phyloP scores from a whole-genome alignment of 2,329 filamentous ascomycete species.

The Sphaerostilbella broomeana region DNA sequence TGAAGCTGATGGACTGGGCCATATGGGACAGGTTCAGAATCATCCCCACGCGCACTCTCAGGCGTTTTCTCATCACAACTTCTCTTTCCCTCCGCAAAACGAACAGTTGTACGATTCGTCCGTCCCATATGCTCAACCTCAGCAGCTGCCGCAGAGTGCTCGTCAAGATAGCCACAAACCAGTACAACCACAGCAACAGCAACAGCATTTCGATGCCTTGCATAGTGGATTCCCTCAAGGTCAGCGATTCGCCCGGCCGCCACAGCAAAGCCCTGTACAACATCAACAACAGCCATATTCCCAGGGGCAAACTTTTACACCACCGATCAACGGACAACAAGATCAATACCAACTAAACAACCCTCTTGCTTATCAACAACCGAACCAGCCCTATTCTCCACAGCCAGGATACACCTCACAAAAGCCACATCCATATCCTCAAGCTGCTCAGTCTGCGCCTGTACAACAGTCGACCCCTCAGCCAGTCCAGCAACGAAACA shows the following conservation, averaged over 20 bases:
- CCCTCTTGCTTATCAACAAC: constrained; percentile 14
- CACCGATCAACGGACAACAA: constrained; percentile 22
- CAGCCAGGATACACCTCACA: constrained; percentile 15
- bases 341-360: constrained; percentile 16
- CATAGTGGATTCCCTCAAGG: constrained; percentile 22
- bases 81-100: constrained; percentile 27
- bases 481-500: constrained; percentile 12
- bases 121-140: constrained; percentile 26
- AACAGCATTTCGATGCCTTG: constrained; percentile 24
- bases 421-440: constrained; percentile 19
- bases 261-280: constrained; percentile 26
- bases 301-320: constrained; percentile 19
- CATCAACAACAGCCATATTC: constrained; percentile 23
- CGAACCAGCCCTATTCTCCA: constrained; percentile 6
- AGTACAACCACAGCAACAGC: too few relatives aligned
- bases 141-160: constrained; percentile 27
- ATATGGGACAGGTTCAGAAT: constrained; percentile 25
- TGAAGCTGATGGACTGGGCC: constrained; percentile 9
- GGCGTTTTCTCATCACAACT: constrained; percentile 28
- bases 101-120: constrained; percentile 28
- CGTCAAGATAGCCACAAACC: constrained; percentile 30
- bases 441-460: constrained; percentile 12
- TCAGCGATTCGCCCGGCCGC: constrained; percentile 21
- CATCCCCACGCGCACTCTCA: constrained; percentile 28
- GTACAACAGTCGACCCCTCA: constrained; percentile 12